A percentile compares a stretch with the other conserved stretches of the same genome.
phyloP scores from a whole-genome alignment of 441 rosid genomes.

The Erysimum cheiri region DNA sequence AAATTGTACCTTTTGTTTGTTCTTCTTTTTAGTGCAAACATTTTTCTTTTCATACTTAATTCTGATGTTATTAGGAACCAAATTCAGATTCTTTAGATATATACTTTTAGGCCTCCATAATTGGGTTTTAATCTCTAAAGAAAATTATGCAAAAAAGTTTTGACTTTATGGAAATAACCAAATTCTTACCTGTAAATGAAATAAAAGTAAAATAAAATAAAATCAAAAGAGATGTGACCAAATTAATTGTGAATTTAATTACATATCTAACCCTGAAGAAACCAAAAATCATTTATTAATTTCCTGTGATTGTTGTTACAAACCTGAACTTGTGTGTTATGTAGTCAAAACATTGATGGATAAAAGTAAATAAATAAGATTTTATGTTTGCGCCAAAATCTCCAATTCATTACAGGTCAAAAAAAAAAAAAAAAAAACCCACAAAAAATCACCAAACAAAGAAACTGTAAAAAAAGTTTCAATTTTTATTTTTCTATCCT shows the following conservation, averaged over 20 bases:
- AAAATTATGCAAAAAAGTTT: neutral
- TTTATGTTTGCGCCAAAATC: constrained; percentile 16
- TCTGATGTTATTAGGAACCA: constrained; percentile 7
- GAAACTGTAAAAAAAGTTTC: constrained; percentile 22
- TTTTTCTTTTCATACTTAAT: neutral
- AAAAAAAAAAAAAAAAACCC: neutral
- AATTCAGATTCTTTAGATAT: constrained; percentile 2
- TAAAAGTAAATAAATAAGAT: neutral
- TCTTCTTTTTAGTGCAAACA: neutral
- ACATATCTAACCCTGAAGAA: constrained; percentile 10
- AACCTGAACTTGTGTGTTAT: constrained; percentile 21
- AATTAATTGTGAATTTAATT: constrained; percentile 28
- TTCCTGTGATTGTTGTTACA: constrained; percentile 29
- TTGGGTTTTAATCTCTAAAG: too few species aligned
- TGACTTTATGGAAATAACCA: constrained; percentile 23
- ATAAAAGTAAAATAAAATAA: neutral
- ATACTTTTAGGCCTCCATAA: neutral
- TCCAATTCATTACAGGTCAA: constrained; percentile 18
- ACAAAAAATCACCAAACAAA: constrained; percentile 11
- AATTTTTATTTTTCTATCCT: neutral
- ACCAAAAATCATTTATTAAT: neutral
- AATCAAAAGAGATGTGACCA: constrained; percentile 32
- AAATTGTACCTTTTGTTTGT: constrained; percentile 25
- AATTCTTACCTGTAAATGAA: constrained; percentile 3
- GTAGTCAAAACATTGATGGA: constrained; percentile 17